These are phyloP conservation scores for Metschnikowia gruessii DNA, from an alignment of 805 yeast species.

Conservation along the genomic window DNA sequence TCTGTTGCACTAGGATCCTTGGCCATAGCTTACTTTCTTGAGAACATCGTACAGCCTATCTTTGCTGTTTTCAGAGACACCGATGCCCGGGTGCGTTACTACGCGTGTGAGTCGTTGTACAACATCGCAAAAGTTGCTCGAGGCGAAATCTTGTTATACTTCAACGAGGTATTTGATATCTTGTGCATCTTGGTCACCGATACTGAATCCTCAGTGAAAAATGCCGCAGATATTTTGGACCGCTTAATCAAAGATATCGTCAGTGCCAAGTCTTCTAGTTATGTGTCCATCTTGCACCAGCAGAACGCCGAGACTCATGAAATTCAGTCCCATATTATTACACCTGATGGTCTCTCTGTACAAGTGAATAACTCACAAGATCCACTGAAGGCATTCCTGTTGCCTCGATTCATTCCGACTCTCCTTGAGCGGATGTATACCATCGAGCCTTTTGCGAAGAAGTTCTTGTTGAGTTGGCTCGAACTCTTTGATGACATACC, in stretches of 20 bases:
- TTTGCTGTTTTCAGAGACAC: slow-evolving; percentile 95
- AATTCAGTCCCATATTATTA: slow-evolving; percentile 43
- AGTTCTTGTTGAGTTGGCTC: slow-evolving; percentile 91
- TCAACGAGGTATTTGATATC: slow-evolving; percentile 93
- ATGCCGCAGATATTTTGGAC: slow-evolving; percentile 92
- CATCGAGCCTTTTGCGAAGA: slow-evolving; percentile 87
- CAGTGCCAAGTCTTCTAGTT: slow-evolving; percentile 88
- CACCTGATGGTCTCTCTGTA: slow-evolving; percentile 55
- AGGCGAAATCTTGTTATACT: slow-evolving; percentile 87
- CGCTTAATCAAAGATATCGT: slow-evolving; percentile 90
- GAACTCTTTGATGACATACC: slow-evolving; percentile 91
- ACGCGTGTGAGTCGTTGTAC: slow-evolving; percentile 93
- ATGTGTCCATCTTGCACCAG: slow-evolving; percentile 67
- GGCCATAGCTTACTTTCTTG: slow-evolving; percentile 79
- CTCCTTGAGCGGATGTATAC: slow-evolving; percentile 87
- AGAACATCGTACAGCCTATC: slow-evolving; percentile 87
- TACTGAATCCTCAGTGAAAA: slow-evolving; percentile 85
- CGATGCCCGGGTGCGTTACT: slow-evolving; percentile 94
- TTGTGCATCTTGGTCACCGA: slow-evolving; percentile 88
- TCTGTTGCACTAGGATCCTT: slow-evolving; percentile 87
- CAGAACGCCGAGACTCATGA: slow-evolving; percentile 32
- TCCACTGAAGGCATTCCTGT: slow-evolving; percentile 68
- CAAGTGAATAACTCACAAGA: slow-evolving; percentile 61
- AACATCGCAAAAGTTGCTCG: slow-evolving; percentile 96
- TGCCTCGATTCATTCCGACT: slow-evolving; percentile 87